Conservation (phyloP, 805 yeast species). For the Candida succiphila region DNA sequence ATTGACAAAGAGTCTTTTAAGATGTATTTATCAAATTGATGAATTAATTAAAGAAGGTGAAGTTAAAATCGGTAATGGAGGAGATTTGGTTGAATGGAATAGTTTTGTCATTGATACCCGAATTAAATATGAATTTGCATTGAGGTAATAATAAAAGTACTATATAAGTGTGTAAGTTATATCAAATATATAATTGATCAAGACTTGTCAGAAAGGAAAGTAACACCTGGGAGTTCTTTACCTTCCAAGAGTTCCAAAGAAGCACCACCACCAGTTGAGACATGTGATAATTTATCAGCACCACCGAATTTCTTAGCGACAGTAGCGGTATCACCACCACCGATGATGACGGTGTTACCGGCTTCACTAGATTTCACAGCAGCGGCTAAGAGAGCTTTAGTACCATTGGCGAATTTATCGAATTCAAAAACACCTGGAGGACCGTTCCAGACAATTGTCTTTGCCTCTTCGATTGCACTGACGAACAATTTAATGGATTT, state of each 20-base stretch:
- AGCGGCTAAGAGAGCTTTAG: conserved; percentile 83
- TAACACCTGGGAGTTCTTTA: conserved; percentile 97
- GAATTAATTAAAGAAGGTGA: conserved; percentile 3
- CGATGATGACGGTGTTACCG: conserved; percentile 93
- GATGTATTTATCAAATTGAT: conserved; percentile 19
- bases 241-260: conserved; percentile 98
- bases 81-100: conserved; percentile 12
- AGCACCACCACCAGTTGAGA: conserved; percentile 99
- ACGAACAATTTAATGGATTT: conserved; percentile 73
- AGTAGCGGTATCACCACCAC: conserved; percentile 99
- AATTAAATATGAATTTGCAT: conserved; percentile 9
- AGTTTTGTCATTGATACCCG: conserved; percentile 4
- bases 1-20: conserved; percentile 19
- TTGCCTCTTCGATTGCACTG: conserved; percentile 79
- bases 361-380: conserved; percentile 76
- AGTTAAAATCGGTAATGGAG: conserved; percentile 4
- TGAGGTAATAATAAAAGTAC: background rate
- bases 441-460: conserved; percentile 99
- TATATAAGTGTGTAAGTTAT: background rate
- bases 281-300: conserved; percentile 93
- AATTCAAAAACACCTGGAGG: conserved; percentile 99
- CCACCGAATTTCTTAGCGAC: conserved; percentile 98
- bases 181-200: background rate
- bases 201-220: conserved; percentile 69
- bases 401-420: conserved; percentile 84